Conservation (phyloP, 495 filamentous ascomycete species). For the Chaetomium tenue region DNA sequence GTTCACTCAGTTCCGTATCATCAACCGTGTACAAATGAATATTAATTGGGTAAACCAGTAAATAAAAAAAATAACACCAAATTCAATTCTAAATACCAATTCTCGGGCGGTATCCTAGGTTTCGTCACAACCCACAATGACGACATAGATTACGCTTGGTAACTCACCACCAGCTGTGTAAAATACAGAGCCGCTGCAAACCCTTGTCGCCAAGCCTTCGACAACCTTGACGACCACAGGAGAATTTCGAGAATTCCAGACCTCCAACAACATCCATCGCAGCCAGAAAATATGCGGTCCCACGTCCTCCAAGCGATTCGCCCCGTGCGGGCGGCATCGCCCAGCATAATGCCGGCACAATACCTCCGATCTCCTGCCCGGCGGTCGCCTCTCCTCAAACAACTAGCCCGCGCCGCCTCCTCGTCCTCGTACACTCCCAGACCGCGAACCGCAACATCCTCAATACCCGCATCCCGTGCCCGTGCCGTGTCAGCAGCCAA, state of each 20-base stretch:
- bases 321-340: constrained; percentile 22
- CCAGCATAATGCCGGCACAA: constrained; percentile 10
- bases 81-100: not conserved
- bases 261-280: constrained; percentile 1
- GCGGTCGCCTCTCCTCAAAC: constrained; percentile 4
- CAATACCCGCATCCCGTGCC: constrained; percentile 11
- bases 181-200: no score
- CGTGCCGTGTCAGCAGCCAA: not conserved
- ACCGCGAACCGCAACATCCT: constrained; percentile 11
- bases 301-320: constrained; percentile 30
- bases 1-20: not conserved
- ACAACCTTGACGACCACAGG: constrained; percentile 15
- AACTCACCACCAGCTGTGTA: no score
- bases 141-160: no score
- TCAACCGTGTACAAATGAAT: not conserved
- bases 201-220: constrained; percentile 15
- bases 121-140: not conserved
- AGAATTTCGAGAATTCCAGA: constrained; percentile 17
- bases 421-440: constrained; percentile 18
- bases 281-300: constrained; percentile 28
- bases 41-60: not conserved
- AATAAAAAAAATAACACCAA: not conserved
- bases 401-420: constrained; percentile 13
- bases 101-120: not conserved
- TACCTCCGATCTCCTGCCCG: constrained; percentile 1